phyloP scores from a whole-genome alignment of 257 asterid genomes.

The Scutellaria baicalensis region DNA sequence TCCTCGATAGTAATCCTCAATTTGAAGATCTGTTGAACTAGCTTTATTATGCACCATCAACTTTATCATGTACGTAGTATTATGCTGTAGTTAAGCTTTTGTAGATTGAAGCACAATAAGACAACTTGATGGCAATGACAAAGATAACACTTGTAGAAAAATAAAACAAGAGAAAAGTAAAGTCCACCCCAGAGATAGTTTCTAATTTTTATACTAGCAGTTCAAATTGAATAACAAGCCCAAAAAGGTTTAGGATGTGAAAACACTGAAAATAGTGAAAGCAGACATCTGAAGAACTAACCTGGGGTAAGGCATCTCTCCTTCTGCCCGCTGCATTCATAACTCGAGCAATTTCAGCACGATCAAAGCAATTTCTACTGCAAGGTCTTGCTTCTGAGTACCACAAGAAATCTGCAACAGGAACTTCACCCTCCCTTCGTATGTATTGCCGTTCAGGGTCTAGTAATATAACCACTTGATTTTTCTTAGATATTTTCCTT shows the following conservation, averaged over 20 bases:
- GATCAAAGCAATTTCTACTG: constrained; percentile 91
- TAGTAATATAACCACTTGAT: constrained; percentile 67
- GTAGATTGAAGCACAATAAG: background rate
- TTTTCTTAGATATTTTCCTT: constrained; percentile 65
- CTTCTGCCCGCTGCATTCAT: constrained; percentile 96
- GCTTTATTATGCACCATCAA: background rate
- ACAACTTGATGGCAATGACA: background rate
- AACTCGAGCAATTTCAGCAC: constrained; percentile 96
- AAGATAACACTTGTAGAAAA: background rate
- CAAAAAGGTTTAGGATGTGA: background rate
- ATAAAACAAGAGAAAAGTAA: background rate
- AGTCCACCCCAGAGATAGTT: background rate
- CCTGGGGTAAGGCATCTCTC: constrained; percentile 97
- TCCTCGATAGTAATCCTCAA: background rate
- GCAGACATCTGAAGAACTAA: constrained; percentile 22
- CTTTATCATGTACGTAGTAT: background rate
- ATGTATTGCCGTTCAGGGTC: constrained; percentile 82
- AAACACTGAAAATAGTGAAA: background rate
- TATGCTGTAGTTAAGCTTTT: background rate
- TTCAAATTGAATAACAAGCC: background rate
- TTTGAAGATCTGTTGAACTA: background rate
- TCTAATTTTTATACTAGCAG: background rate
- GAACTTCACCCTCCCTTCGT: constrained; percentile 87
- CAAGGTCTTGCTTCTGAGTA: constrained; percentile 93
- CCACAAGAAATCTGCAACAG: constrained; percentile 97